A percentile compares a stretch with the other conserved stretches of the same genome.
phyloP scores from a whole-genome alignment of 306 rosid genomes.

The Acacia crassicarpa region DNA sequence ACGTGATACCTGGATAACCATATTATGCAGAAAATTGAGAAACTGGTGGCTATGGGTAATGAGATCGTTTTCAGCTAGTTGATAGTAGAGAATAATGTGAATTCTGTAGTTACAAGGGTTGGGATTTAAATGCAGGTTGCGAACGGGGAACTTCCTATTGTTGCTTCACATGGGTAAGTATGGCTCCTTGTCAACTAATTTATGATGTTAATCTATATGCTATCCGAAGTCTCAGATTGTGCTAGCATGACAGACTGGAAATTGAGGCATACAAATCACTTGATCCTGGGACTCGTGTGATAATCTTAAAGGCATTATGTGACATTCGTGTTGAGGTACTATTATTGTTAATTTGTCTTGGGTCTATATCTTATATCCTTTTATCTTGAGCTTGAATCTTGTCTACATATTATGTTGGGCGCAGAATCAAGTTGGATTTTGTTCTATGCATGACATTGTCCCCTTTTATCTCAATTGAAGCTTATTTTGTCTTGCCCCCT shows the following conservation, averaged over 20 bases:
- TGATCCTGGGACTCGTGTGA: constrained; percentile 83
- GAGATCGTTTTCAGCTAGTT: constrained; percentile 26
- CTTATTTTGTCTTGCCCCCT: background rate
- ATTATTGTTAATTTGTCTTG: constrained; percentile 11
- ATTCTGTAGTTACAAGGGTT: constrained; percentile 25
- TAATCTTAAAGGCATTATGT: constrained; percentile 91
- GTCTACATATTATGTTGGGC: constrained; percentile 10
- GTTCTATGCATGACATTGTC: constrained; percentile 18
- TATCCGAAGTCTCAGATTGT: constrained; percentile 34
- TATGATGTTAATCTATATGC: constrained; percentile 17
- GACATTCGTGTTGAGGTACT: constrained; percentile 96
- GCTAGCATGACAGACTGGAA: constrained; percentile 62
- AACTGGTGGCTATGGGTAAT: constrained; percentile 99
- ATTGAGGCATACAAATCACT: constrained; percentile 73
- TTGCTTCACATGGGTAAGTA: constrained; percentile 92
- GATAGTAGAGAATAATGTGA: constrained; percentile 29
- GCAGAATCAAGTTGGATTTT: constrained; percentile 2
- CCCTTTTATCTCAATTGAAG: background rate
- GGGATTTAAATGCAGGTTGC: constrained; percentile 71
- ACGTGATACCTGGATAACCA: constrained; percentile 90
- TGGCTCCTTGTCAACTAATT: constrained; percentile 28
- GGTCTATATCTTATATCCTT: constrained; percentile 7
- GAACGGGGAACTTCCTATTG: constrained; percentile 84
- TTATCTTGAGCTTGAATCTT: constrained; percentile 26
- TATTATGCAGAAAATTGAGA: constrained; percentile 90